phyloP scores from a whole-genome alignment of 2,329 filamentous ascomycete genomes.

The Ophiostoma ips region DNA sequence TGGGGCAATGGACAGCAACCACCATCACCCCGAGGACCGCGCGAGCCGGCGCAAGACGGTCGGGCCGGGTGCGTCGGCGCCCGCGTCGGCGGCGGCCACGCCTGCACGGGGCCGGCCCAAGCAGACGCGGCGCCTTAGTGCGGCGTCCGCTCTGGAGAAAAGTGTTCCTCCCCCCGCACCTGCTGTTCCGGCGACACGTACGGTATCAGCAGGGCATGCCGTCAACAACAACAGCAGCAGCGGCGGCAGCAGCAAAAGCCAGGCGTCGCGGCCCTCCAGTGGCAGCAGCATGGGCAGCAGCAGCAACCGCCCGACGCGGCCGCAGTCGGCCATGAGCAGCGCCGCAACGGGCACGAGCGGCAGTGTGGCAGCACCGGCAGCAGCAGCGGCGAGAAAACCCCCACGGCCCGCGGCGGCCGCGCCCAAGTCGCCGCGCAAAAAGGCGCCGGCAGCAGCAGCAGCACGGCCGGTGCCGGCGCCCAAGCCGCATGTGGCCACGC shows the following conservation, averaged over 20 bases:
- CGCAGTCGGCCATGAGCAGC: slow-evolving; percentile 31
- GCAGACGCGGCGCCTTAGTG: slow-evolving; percentile 35
- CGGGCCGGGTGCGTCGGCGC: slow-evolving; percentile 17
- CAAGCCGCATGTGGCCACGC: neutral
- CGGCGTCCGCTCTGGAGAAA: slow-evolving; percentile 26
- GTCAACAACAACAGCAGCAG: too few species aligned
- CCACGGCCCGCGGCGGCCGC: slow-evolving; percentile 32
- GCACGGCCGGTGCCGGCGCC: neutral
- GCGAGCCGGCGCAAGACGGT: slow-evolving; percentile 49
- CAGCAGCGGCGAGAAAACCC: slow-evolving; percentile 40
- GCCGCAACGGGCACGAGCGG: slow-evolving; percentile 17
- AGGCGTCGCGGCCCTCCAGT: slow-evolving; percentile 23
- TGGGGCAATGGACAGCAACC: slow-evolving; percentile 28
- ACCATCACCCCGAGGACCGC: slow-evolving; percentile 28
- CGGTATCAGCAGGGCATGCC: too few species aligned
- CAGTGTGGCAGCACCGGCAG: slow-evolving; percentile 12
- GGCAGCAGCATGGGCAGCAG: slow-evolving; percentile 21
- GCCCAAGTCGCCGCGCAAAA: slow-evolving; percentile 17
- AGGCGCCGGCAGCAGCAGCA: neutral
- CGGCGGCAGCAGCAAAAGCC: too few species aligned
- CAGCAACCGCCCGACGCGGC: slow-evolving; percentile 16
- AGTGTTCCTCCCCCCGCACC: too few species aligned
- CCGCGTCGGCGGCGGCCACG: neutral
- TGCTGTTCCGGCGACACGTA: too few species aligned
- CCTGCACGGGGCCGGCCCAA: slow-evolving; percentile 16